Evolutionary conservation across 495 filamentous ascomycete genomes (phyloP).

Genomic region (Opeltia flavorubescens): DNA sequence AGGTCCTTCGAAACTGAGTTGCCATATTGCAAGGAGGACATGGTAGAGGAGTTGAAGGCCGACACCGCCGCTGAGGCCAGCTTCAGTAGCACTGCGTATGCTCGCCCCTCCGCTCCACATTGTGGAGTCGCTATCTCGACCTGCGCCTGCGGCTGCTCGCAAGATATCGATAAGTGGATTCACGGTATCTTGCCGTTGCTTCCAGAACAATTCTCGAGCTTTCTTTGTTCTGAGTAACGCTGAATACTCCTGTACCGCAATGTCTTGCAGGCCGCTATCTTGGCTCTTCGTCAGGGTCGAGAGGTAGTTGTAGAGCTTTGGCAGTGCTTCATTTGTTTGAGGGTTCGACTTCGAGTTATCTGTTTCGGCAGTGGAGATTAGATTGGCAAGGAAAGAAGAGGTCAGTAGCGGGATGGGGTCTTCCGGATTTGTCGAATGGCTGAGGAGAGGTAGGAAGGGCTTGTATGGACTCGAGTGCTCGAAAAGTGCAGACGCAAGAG

Average conservation of each 20-base stretch:
- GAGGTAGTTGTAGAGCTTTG: conserved; percentile 77
- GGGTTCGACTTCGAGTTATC: conserved; percentile 36
- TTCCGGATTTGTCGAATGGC: conserved; percentile 64
- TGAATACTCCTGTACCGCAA: conserved; percentile 85
- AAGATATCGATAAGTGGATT: conserved; percentile 72
- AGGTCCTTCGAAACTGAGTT: conserved; percentile 80
- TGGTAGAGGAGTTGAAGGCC: conserved; percentile 91
- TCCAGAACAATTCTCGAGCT: conserved; percentile 79
- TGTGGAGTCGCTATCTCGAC: conserved; percentile 50
- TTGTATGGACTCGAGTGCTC: conserved; percentile 66
- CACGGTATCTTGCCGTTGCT: conserved; percentile 68
- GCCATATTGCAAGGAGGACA: conserved; percentile 84
- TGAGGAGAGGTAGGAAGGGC: conserved; percentile 74
- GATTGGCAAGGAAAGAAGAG: conserved; percentile 69
- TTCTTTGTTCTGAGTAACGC: conserved; percentile 61
- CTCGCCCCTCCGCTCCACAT: conserved; percentile 47
- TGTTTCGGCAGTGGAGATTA: conserved; percentile 59
- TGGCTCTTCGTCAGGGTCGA: conserved; percentile 63
- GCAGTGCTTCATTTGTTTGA: conserved; percentile 61
- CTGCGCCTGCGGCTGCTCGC: conserved; percentile 56
- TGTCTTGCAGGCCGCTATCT: conserved; percentile 84
- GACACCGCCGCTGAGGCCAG: conserved; percentile 61
- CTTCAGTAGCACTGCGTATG: conserved; percentile 41
- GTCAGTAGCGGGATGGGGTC: conserved; percentile 81
- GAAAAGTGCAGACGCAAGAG: conserved; percentile 58